phyloP scores from a whole-genome alignment of 345 rosid species.

The Pseudoturritis turrita region DNA sequence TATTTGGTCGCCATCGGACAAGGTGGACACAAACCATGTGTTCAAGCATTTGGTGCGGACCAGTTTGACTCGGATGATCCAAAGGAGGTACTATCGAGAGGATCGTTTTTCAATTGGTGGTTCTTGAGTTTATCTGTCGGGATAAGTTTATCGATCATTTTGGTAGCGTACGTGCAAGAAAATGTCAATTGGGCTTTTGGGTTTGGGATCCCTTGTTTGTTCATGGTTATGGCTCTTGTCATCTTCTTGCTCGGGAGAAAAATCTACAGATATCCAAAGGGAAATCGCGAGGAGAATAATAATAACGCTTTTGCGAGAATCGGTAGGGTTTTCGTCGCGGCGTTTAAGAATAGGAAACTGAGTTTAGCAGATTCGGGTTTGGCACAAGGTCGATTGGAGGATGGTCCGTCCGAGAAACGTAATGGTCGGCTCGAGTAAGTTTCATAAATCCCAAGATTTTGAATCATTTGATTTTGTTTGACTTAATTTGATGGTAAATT shows the following conservation, averaged over 20 bases:
- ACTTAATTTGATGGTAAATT: background rate
- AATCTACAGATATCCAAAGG: conserved; percentile 9
- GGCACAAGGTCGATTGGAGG: conserved; percentile 10
- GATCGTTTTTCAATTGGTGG: conserved; percentile 32
- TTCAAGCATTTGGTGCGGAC: conserved; percentile 32
- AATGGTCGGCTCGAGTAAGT: conserved; percentile 1
- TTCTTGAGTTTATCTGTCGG: conserved; percentile 24
- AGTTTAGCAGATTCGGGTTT: background rate
- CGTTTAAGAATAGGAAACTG: conserved; percentile 19
- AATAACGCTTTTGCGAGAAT: conserved; percentile 16
- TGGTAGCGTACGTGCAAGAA: conserved; percentile 19
- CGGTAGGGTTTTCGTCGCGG: conserved; percentile 14
- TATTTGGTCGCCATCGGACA: conserved; percentile 29
- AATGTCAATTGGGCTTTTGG: conserved; percentile 24
- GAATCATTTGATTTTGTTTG: background rate
- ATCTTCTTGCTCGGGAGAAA: conserved; percentile 30
- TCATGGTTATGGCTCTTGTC: conserved; percentile 28
- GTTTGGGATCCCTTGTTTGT: conserved; percentile 28
- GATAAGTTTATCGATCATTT: conserved; percentile 11
- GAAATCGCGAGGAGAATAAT: background rate
- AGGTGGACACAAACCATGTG: conserved; percentile 28
- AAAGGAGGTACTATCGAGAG: conserved; percentile 13
- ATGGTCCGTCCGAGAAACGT: background rate
- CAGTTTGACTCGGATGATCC: conserved; percentile 25
- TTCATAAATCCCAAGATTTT: background rate